Conservation (phyloP, 192 early-diverging fungal species). For the Linnemannia exigua region DNA sequence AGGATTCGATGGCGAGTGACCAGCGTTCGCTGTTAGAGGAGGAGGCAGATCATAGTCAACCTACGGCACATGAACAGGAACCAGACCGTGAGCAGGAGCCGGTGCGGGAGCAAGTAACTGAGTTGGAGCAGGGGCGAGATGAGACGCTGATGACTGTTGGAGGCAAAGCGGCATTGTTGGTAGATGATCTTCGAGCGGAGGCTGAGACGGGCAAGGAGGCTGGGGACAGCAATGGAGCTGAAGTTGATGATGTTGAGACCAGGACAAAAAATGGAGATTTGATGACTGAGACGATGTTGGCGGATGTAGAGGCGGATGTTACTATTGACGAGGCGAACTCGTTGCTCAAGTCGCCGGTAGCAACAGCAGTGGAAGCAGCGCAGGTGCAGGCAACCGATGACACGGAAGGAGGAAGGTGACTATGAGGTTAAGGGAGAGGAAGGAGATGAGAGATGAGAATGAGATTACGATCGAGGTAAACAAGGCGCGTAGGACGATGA, state of each 20-base stretch:
- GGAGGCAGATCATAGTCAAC: not conserved
- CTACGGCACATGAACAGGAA: not conserved
- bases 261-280: not conserved
- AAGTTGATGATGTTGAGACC: not conserved
- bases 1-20: not conserved
- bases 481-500: not conserved
- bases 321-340: slow-evolving; percentile 13
- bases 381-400: not conserved
- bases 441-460: not conserved
- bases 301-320: slow-evolving; percentile 19
- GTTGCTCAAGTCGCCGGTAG: slow-evolving; percentile 3
- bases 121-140: not conserved
- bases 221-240: not conserved
- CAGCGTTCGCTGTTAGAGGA: not conserved
- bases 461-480: not conserved
- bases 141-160: not conserved
- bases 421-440: too few species aligned
- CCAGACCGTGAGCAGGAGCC: not conserved
- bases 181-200: not conserved
- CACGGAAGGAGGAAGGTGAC: not conserved
- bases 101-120: not conserved
- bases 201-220: not conserved
- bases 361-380: not conserved
- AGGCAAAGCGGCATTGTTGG: too few species aligned
- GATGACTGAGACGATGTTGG: not conserved